Base-by-base conservation (phyloP, 495 filamentous ascomycete species). In the Penicillium salamii region DNA sequence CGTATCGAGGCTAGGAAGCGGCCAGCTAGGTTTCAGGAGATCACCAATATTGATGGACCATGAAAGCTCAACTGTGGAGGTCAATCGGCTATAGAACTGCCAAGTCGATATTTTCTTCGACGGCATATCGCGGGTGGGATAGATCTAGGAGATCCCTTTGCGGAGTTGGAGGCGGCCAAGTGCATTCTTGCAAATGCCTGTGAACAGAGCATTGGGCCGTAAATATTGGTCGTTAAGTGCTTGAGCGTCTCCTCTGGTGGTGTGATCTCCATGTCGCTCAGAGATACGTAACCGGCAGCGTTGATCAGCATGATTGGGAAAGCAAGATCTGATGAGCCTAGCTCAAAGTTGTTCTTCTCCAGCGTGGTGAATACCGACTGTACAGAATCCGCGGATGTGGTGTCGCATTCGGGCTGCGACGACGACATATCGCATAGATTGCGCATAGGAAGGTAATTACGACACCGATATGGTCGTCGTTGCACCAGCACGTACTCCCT, bases 351-450 rank as follows among this genome's bases (percentile, higher is more conserved):
- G 8, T 71, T 55, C 4, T 58, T 52, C 2, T 60, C 17, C 0
- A 73, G 23, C 1, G 55, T 33, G 19, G 21, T 14, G 21, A 73
- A 73, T 0, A 59, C 68, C 8, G 60, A 53, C 29, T 70, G 57
- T 1, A 73, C 70, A 0, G 68, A 71, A 0, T 67, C 59, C 13
- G 70, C 58, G 0, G 63, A 65, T 0, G 70, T 71, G 51, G 71
- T 73, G 29, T 73, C 70, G 56, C 70, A 73, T 59, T 68, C 68
- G n/a, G n/a, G n/a, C n/a, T n/a, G n/a, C n/a, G n/a, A n/a, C n/a
- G n/a, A n/a, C n/a, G n/a, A n/a, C n/a, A n/a, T n/a, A n/a, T n/a
- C n/a, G n/a, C n/a, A n/a, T n/a, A n/a, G n/a, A n/a, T n/a, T n/a
- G n/a, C n/a, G n/a, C n/a, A n/a, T n/a, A n/a, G n/a, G n/a, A n/a